Conservation (phyloP, 176 grass and related monocot species). For the Triticum monococcum region DNA sequence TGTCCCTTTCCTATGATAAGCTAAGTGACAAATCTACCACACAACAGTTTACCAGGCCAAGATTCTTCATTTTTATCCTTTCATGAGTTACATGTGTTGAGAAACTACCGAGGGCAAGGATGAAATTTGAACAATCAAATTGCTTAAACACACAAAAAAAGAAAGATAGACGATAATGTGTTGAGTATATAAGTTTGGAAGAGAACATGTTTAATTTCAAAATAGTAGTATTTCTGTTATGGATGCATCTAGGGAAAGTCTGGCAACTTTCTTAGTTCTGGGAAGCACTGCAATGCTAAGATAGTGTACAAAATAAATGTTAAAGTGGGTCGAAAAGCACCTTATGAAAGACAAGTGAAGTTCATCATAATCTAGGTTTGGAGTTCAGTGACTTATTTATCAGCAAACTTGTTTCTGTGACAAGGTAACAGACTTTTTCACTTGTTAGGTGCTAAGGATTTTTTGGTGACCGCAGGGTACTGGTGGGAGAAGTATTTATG, state of each 20-base stretch:
- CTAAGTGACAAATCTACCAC: neutral
- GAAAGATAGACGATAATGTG: neutral
- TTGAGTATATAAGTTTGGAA: neutral
- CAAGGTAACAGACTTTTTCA: slow-evolving; percentile 2
- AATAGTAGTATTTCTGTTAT: neutral
- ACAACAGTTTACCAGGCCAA: neutral
- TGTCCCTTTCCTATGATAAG: neutral
- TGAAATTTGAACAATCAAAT: neutral
- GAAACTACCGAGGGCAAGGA: neutral
- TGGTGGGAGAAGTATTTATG: slow-evolving; percentile 71
- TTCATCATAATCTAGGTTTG: neutral
- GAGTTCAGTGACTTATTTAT: neutral
- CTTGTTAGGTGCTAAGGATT: slow-evolving; percentile 22
- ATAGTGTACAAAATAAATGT: neutral
- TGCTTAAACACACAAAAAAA: slow-evolving; percentile 1
- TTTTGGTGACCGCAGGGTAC: slow-evolving; percentile 51
- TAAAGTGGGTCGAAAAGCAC: neutral
- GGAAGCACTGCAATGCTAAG: slow-evolving; percentile 1
- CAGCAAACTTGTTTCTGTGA: slow-evolving; percentile 1
- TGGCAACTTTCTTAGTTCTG: neutral
- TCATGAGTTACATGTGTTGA: neutral
- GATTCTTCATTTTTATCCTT: neutral
- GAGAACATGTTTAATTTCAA: neutral
- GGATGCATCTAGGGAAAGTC: neutral
- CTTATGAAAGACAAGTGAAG: neutral